These are phyloP conservation scores for Cladophialophora bantiana DNA, from an alignment of 2,329 filamentous ascomycete species.

Conservation along the genomic window DNA sequence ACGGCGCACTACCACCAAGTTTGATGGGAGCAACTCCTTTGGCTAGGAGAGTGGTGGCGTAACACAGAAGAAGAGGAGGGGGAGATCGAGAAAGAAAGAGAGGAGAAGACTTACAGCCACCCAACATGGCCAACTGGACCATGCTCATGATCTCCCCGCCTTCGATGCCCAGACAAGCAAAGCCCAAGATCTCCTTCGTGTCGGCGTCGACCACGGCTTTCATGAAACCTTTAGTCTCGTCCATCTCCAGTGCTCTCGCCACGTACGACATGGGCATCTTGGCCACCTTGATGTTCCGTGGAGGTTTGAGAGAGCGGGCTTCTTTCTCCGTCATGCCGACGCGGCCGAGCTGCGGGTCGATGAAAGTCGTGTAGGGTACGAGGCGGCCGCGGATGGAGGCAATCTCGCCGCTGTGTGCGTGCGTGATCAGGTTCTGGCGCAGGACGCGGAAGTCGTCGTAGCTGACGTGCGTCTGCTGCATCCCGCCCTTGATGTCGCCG, in stretches of 20 bases:
- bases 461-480: slow-evolving; percentile 64
- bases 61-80: not conserved
- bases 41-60: too few relatives aligned
- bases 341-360: slow-evolving; percentile 62
- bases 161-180: slow-evolving; percentile 60
- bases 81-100: not conserved
- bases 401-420: slow-evolving; percentile 31
- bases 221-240: slow-evolving; percentile 60
- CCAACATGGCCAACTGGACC: slow-evolving; percentile 62
- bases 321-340: slow-evolving; percentile 58
- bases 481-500: slow-evolving; percentile 61
- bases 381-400: slow-evolving; percentile 46
- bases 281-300: slow-evolving; percentile 50
- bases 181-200: slow-evolving; percentile 59
- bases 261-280: slow-evolving; percentile 62
- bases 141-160: slow-evolving; percentile 63
- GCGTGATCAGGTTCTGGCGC: slow-evolving; percentile 53
- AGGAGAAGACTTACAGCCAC: slow-evolving; percentile 39
- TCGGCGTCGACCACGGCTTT: slow-evolving; percentile 60
- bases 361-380: slow-evolving; percentile 61
- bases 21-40: too few relatives aligned
- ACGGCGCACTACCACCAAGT: too few relatives aligned
- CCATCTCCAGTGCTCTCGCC: slow-evolving; percentile 60
- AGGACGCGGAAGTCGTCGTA: slow-evolving; percentile 65
- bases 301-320: slow-evolving; percentile 36